Evolutionary conservation across 305 asterid species (phyloP).

Genomic region (Solanum hybrid): DNA sequence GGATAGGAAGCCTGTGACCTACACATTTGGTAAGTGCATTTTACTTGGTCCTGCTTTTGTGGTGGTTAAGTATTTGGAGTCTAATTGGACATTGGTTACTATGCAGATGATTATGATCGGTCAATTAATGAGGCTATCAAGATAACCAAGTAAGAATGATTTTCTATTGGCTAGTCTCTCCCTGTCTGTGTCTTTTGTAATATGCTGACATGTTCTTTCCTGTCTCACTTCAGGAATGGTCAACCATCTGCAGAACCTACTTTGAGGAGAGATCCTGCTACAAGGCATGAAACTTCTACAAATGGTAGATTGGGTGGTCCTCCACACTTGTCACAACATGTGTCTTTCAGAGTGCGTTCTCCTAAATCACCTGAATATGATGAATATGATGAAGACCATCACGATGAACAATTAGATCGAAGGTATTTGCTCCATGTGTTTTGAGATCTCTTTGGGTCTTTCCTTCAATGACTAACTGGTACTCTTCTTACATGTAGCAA

Average conservation of each 20-base stretch:
- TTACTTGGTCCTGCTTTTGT: not conserved
- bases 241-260: constrained; percentile 49
- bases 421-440: constrained; percentile 37
- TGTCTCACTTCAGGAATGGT: constrained; percentile 39
- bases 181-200: not conserved
- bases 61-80: not conserved
- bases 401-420: constrained; percentile 47
- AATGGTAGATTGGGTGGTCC: constrained; percentile 68
- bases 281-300: constrained; percentile 38
- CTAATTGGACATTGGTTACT: constrained; percentile 2
- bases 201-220: constrained; percentile 11
- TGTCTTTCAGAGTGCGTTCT: constrained; percentile 37
- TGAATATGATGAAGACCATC: constrained; percentile 39
- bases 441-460: constrained; percentile 1
- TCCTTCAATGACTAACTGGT: constrained; percentile 8
- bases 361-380: constrained; percentile 59
- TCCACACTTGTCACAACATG: constrained; percentile 36
- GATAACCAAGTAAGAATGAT: constrained; percentile 63
- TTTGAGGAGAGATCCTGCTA: constrained; percentile 42
- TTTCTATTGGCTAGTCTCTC: not conserved
- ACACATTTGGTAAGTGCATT: constrained; percentile 65
- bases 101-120: constrained; percentile 82
- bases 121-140: constrained; percentile 87
- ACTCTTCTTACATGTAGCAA: constrained; percentile 33
- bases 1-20: constrained; percentile 93